These are phyloP conservation scores for Coprinopsis sp. DNA, from an alignment of 768 basidiomycete genomes.

Conservation along the genomic window DNA sequence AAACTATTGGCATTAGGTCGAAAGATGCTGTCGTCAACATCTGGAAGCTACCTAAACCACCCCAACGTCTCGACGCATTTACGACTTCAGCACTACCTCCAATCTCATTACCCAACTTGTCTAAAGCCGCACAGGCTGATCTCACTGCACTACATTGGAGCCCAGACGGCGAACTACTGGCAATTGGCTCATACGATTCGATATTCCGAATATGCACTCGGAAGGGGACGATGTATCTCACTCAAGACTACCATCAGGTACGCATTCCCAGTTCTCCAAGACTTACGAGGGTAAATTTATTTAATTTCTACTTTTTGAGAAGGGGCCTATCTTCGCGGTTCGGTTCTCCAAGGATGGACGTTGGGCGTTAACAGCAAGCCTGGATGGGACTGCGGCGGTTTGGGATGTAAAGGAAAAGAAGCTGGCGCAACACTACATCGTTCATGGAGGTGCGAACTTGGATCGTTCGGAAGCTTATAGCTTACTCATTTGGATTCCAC, in stretches of 20 bases:
- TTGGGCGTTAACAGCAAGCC: constrained; percentile 71
- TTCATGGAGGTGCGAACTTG: constrained; percentile 51
- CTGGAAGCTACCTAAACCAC: constrained; percentile 58
- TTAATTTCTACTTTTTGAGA: constrained; percentile 30
- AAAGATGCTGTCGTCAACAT: constrained; percentile 72
- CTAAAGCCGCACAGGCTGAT: constrained; percentile 48
- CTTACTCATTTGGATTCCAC: constrained; percentile 1
- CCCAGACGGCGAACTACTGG: constrained; percentile 63
- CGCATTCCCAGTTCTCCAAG: constrained; percentile 12
- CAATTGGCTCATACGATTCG: constrained; percentile 75
- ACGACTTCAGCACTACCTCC: constrained; percentile 31
- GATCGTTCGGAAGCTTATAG: constrained; percentile 5
- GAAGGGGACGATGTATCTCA: constrained; percentile 59
- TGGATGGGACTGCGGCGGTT: constrained; percentile 73
- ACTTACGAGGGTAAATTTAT: constrained; percentile 17
- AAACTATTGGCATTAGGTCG: constrained; percentile 55
- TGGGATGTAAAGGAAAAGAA: constrained; percentile 69
- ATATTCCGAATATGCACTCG: constrained; percentile 63
- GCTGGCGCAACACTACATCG: constrained; percentile 57
- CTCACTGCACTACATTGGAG: constrained; percentile 79
- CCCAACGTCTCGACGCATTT: constrained; percentile 26
- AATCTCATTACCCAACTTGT: constrained; percentile 45
- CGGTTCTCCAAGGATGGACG: constrained; percentile 71
- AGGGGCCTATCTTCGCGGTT: constrained; percentile 79
- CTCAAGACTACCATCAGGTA: constrained; percentile 63